phyloP scores from a whole-genome alignment of 306 rosid species.

The Begonia peltatifolia region DNA sequence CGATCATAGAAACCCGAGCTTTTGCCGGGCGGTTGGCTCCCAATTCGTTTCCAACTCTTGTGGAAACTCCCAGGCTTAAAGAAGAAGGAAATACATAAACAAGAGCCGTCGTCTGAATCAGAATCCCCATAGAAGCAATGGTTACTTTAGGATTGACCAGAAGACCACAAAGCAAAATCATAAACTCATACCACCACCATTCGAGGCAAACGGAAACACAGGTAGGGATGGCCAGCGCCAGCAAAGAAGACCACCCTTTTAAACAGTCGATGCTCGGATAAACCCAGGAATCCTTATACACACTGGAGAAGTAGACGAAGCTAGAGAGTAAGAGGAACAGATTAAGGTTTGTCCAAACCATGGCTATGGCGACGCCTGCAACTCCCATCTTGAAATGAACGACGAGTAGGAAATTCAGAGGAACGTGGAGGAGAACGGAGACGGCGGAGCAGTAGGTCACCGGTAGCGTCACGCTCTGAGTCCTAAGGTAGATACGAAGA shows the following conservation, averaged over 20 bases:
- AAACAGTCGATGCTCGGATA: slow-evolving; percentile 55
- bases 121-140: slow-evolving; percentile 81
- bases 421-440: slow-evolving; percentile 70
- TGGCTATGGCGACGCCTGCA: slow-evolving; percentile 76
- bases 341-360: slow-evolving; percentile 62
- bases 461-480: slow-evolving; percentile 70
- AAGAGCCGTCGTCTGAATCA: slow-evolving; percentile 71
- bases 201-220: slow-evolving; percentile 89
- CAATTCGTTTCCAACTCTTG: slow-evolving; percentile 64
- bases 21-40: slow-evolving; percentile 69
- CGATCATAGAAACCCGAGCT: slow-evolving; percentile 69
- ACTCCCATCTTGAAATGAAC: slow-evolving; percentile 58
- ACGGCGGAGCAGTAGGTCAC: slow-evolving; percentile 64
- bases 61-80: slow-evolving; percentile 75
- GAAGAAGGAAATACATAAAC: slow-evolving; percentile 87
- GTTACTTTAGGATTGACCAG: slow-evolving; percentile 67
- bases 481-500: slow-evolving; percentile 59
- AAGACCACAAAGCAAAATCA: slow-evolving; percentile 80
- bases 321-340: slow-evolving; percentile 44
- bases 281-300: slow-evolving; percentile 82
- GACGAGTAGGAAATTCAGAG: slow-evolving; percentile 58
- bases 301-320: slow-evolving; percentile 56
- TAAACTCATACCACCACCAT: slow-evolving; percentile 99
- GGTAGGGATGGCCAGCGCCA: slow-evolving; percentile 60
- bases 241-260: slow-evolving; percentile 59